These are phyloP conservation scores for Chaetomium fimeti DNA, from an alignment of 495 filamentous ascomycete species.

Conservation along the genomic window DNA sequence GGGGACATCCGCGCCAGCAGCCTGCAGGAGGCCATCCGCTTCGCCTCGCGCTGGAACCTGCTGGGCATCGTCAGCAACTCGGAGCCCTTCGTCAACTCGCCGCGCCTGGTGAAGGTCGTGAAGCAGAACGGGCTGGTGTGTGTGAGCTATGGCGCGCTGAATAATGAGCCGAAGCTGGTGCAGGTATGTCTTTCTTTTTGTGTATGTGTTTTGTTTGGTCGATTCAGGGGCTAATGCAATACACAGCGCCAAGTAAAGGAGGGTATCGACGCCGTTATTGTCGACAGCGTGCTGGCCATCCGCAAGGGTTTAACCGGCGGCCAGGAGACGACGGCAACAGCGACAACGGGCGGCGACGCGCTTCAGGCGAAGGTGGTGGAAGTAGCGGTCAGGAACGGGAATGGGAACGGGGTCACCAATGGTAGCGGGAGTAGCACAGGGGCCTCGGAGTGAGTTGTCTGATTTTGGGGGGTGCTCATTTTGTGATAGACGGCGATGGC, in stretches of 20 bases:
- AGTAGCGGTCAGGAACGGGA: constrained; percentile 16
- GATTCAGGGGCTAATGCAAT: background rate
- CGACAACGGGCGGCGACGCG: constrained; percentile 6
- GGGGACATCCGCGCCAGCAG: constrained; percentile 90
- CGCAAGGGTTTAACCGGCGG: constrained; percentile 49
- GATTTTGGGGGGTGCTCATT: background rate
- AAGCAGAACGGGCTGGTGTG: constrained; percentile 93
- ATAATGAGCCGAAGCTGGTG: constrained; percentile 82
- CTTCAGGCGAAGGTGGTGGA: constrained; percentile 17
- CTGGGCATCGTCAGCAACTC: constrained; percentile 84
- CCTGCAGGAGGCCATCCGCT: constrained; percentile 91
- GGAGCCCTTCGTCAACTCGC: constrained; percentile 81
- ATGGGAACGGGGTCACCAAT: constrained; percentile 1
- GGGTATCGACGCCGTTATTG: constrained; percentile 95
- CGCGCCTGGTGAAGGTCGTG: constrained; percentile 90
- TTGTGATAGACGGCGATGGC: constrained; percentile 10
- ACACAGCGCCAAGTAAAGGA: constrained; percentile 81
- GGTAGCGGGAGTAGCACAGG: background rate
- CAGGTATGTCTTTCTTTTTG: constrained; percentile 57
- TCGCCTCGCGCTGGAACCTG: constrained; percentile 91
- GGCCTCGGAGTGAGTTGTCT: background rate
- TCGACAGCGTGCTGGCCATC: constrained; percentile 86
- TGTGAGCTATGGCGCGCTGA: constrained; percentile 86
- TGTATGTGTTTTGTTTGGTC: background rate
- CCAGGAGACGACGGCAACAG: constrained; percentile 21